Base-by-base conservation (phyloP, 1,139 yeast genomes). In the Kodamaea alishanica region DNA sequence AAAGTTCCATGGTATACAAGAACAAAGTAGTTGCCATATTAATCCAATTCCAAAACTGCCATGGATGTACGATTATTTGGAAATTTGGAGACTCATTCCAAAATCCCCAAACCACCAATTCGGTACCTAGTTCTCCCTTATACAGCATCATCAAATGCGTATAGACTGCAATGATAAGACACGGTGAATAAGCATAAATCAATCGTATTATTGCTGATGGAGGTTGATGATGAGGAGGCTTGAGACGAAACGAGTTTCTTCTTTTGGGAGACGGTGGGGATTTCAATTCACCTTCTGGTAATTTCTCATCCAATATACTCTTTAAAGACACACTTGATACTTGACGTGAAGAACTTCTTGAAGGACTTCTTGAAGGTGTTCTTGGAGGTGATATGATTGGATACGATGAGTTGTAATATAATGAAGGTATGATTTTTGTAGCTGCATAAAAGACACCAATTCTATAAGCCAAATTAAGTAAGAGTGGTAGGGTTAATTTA, bases 21-120 rank as follows among this genome's bases (percentile, higher is more conserved):
- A 79, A 65, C 42, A 92, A 67, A 8, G 95, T 85, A 39, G 84
- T 77, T 48, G 81, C 81, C 73, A 90, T 86, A 56, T 90, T 90
- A 42, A 86, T 75, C 97, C 97, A 90, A 51, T 90, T 88, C 97
- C 98, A 90, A 59, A 90, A 86, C 54, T 87, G 88, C 87, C 95
- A 85, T 44, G 94, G 80, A 58, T 86, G 82, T 34, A 79, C 84
- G 41, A 79, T 63, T 37, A 77, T 42, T 30, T 45, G 46, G 39
- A 47, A 47, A 43, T 43, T 50, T 47, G 35, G 53, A 33, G 48
- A 44, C 39, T 48, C 45, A 28, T 52, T 55, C 66, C 69, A 71
- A 58, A 77, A 75, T 8, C 79, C 81, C 88, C 84, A 79, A 29
- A 80, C 54, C 48, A 71, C 68, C 40, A 80, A 51, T 44, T 77